Evolutionary conservation across 2,329 filamentous ascomycete species (phyloP).

Genomic region (Colletotrichum endophyticum): DNA sequence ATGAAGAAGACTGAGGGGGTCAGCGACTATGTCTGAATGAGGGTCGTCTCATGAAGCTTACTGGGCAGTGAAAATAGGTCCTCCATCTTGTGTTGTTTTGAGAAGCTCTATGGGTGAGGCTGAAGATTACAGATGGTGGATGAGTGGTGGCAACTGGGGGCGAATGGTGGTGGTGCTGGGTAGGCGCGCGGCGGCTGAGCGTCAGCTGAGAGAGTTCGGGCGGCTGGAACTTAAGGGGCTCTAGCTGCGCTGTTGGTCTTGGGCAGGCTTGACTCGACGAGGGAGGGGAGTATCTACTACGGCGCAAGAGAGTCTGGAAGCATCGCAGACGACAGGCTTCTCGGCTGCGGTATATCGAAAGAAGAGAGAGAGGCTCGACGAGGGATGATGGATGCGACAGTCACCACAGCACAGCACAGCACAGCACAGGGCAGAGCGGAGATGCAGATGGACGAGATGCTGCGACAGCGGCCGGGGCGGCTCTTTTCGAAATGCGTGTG

Average conservation of each 20-base stretch:
- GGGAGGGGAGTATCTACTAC: background rate
- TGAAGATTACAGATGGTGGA: background rate
- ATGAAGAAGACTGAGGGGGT: conserved; percentile 66
- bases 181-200: background rate
- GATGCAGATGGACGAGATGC: background rate
- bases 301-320: background rate
- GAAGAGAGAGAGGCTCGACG: background rate
- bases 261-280: background rate
- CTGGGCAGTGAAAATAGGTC: conserved; percentile 23
- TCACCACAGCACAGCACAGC: background rate
- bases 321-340: background rate
- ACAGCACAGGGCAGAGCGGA: background rate
- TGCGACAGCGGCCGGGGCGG: background rate
- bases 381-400: background rate
- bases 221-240: background rate
- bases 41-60: background rate
- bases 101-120: background rate
- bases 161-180: background rate
- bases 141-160: background rate
- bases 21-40: background rate
- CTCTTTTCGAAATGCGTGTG: background rate
- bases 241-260: background rate
- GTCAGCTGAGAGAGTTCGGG: background rate
- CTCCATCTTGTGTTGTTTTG: conserved; percentile 7
- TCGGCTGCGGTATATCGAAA: background rate